Evolutionary conservation across 768 basidiomycete species (phyloP), one percentile per base, ranked within the genome.

Genomic region (Suillus sp.): DNA sequence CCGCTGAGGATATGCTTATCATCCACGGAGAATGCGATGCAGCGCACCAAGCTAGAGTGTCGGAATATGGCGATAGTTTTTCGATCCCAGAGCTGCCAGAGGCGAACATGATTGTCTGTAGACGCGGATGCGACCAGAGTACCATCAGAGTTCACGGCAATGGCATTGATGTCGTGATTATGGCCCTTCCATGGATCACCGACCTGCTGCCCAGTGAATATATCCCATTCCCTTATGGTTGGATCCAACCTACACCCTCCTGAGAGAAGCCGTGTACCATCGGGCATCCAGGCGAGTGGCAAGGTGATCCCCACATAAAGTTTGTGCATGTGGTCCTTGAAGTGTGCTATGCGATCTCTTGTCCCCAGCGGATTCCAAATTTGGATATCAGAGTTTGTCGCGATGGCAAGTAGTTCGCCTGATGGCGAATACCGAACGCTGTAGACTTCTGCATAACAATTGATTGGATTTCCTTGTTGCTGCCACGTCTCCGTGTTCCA

Each of bases 301-400:
- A 51, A 20, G 10, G 18, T 51, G 50, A 11, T 51, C 18, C 50
- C 50, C 2, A 51, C 50, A 32, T 32, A 51, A 18, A 51, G 27
- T 32, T 11, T 51, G 50, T 51, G 18, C 50, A 51, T 51, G 30
- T 51, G 50, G 5, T 51, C 50, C 50, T 51, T 51, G 50, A 51
- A 51, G 50, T 32, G 30, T 30, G 30, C 50, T 20, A 32, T 20
- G 50, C 50, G 10, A 20, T 51, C 20, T 20, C 50, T 32, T 20
- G 30, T 51, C 18, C 30, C 18, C 22, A 48, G 47, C 32, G 27
- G 18, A 51, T 51, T 51, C 50, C 50, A 20, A 20, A 51, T 20
- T 51, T 51, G 50, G 18, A 51, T 51, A 32, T 51, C 50, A 51
- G 30, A 51, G 30, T 51, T 51, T 32, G 50, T 51, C 30, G 50